Percentiles rank a stretch among this genome's conserved stretches.
Conservation (phyloP, 2,329 filamentous ascomycete species). For the Monosporascus sp. region DNA sequence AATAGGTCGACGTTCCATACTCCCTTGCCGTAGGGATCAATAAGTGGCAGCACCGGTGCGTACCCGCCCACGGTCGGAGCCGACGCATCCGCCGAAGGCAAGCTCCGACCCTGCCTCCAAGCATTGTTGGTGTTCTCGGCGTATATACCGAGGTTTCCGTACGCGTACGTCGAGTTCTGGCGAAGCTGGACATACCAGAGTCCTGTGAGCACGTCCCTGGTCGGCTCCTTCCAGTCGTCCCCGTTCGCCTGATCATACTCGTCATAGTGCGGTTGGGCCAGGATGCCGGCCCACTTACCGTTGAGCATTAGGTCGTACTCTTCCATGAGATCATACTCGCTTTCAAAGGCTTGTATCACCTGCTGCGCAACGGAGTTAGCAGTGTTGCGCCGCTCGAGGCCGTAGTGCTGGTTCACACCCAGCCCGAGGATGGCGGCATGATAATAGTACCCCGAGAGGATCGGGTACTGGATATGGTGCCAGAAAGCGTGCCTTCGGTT, state of each 20-base stretch:
- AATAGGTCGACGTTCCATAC: constrained; percentile 45
- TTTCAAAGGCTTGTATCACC: constrained; percentile 43
- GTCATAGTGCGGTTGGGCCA: constrained; percentile 40
- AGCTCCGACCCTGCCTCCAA: constrained; percentile 44
- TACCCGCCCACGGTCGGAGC: constrained; percentile 33
- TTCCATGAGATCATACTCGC: constrained; percentile 43
- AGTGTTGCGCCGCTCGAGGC: constrained; percentile 49
- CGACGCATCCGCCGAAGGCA: constrained; percentile 35
- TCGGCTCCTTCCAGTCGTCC: constrained; percentile 51
- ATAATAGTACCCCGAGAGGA: constrained; percentile 51
- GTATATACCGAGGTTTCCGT: constrained; percentile 49
- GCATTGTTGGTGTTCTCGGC: constrained; percentile 54
- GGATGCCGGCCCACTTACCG: constrained; percentile 53
- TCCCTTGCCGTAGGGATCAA: constrained; percentile 41
- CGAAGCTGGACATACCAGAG: constrained; percentile 45
- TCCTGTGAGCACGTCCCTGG: constrained; percentile 49
- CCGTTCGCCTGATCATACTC: constrained; percentile 48
- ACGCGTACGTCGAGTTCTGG: constrained; percentile 43
- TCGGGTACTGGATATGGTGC: constrained; percentile 55
- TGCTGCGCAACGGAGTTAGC: constrained; percentile 44
- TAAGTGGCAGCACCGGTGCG: constrained; percentile 35
- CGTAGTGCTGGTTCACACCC: constrained; percentile 49
- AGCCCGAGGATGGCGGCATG: constrained; percentile 40
- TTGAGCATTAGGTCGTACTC: constrained; percentile 44
- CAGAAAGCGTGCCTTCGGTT: constrained; percentile 49